These are phyloP conservation scores for Rosellinia necatrix DNA, from an alignment of 2,329 filamentous ascomycete genomes.

Conservation along the genomic window DNA sequence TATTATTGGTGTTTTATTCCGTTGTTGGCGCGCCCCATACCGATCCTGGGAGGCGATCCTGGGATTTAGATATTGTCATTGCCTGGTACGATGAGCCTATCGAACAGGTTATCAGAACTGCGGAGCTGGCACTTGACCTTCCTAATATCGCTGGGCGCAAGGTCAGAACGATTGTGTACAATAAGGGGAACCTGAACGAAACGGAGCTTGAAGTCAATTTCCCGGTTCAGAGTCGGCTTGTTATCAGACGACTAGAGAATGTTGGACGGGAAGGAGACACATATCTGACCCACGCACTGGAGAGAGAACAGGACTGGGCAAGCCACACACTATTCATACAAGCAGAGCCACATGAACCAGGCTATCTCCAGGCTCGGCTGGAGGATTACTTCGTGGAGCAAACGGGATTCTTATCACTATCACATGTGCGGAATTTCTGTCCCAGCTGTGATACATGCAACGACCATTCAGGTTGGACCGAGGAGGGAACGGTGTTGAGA, in stretches of 20 bases:
- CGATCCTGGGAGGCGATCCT: conserved; percentile 16
- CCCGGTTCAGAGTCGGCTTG: conserved; percentile 20
- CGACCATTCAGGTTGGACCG: conserved; percentile 29
- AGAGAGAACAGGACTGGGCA: conserved; percentile 25
- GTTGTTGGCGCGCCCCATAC: conserved; percentile 9
- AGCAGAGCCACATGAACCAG: conserved; percentile 28
- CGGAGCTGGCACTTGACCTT: conserved; percentile 21
- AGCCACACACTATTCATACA: conserved; percentile 30
- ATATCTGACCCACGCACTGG: conserved; percentile 26
- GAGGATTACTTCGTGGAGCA: conserved; percentile 26
- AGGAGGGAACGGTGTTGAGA: conserved; percentile 17
- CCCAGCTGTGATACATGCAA: conserved; percentile 27
- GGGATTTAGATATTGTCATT: conserved; percentile 30
- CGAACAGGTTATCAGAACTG: conserved; percentile 26
- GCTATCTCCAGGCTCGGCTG: conserved; percentile 28
- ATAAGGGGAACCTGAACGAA: conserved; percentile 26
- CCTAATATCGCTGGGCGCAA: conserved; percentile 24
- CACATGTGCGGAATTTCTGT: conserved; percentile 29
- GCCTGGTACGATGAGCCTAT: conserved; percentile 31
- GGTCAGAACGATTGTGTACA: conserved; percentile 29
- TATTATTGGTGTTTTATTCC: conserved; percentile 19
- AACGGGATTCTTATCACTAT: conserved; percentile 28
- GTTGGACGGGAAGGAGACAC: conserved; percentile 31
- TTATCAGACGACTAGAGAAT: conserved; percentile 25
- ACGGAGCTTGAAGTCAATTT: conserved; percentile 25